phyloP scores from a whole-genome alignment of 2,329 filamentous ascomycete genomes.

The Cercospora brassicicola region DNA sequence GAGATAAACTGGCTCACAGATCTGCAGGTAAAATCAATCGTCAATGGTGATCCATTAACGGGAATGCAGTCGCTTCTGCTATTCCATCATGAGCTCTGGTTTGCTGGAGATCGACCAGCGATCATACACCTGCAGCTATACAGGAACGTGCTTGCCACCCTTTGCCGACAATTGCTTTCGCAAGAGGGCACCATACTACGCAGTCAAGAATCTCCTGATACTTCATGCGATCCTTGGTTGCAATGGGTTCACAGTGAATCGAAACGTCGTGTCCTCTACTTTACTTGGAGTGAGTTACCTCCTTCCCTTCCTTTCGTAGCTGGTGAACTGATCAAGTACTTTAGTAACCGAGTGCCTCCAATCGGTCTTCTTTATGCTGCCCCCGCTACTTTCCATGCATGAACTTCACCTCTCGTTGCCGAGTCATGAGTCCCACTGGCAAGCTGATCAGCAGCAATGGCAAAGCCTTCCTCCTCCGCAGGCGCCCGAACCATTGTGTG shows the following conservation, averaged over 20 bases:
- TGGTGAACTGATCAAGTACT: background rate
- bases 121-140: background rate
- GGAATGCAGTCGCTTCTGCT: background rate
- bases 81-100: background rate
- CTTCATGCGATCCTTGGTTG: background rate
- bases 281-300: background rate
- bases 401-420: background rate
- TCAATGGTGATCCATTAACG: background rate
- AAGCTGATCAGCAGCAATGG: background rate
- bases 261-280: background rate
- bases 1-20: background rate
- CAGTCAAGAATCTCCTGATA: background rate
- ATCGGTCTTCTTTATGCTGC: background rate
- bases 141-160: background rate
- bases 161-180: background rate
- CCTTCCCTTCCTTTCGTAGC: too few species aligned
- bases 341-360: background rate
- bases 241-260: background rate
- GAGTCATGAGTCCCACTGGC: background rate
- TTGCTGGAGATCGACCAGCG: background rate
- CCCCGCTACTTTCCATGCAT: background rate
- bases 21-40: background rate
- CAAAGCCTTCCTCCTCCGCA: background rate
- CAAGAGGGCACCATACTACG: background rate
- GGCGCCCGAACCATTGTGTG: background rate